Base-by-base conservation (phyloP, 352 stramenopile genomes). In the Peronospora tabacina region DNA sequence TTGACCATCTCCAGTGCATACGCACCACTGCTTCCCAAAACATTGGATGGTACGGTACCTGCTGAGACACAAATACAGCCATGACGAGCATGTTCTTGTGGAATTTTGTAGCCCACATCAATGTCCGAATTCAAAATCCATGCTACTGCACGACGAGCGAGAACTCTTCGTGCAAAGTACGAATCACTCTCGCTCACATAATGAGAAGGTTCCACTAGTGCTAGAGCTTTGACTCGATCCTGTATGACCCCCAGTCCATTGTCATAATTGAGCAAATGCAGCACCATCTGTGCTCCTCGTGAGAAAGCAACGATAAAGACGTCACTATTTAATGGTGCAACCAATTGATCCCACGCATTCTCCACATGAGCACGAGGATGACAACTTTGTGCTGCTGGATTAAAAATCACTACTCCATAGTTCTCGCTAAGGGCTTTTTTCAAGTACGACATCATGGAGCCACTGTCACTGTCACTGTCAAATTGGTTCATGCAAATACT, bases 1-100 rank as follows among this genome's bases (percentile, higher is more conserved):
- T 86, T 85, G 58, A 92, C 81, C 58, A 89, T 87, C 49, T 89
- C 76, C 3, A 92, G 50, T 7, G 81, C 81, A 61, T 82, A 92
- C 0, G 76, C 78, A 46, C 78, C 81, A 36, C 78, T 90, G 49
- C 72, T 87, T 5, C 78, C 75, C 19, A 70, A 55, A 13, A 84
- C 78, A 47, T 80, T 83, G 4, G 70, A 67, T 5, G 81, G 81
- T 26, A 92, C 77, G 2, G 77, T 58, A 19, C 82, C 82, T 0
- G 82, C 82, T 9, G 78, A 90, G 9, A 92, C 61, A 58, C 82
- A 92, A 15, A 90, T 66, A 42, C 82, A 92, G 37, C 82, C 82
- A 55, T 90, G 78, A 15, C 79, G 78, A 24, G 66, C 47, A 40
- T 87, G 75, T 13, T 70, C 78, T 44, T 79, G 68, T 8, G 76